Evolutionary conservation across 2,329 filamentous ascomycete species (phyloP).

Genomic region (Penicillium sp.): DNA sequence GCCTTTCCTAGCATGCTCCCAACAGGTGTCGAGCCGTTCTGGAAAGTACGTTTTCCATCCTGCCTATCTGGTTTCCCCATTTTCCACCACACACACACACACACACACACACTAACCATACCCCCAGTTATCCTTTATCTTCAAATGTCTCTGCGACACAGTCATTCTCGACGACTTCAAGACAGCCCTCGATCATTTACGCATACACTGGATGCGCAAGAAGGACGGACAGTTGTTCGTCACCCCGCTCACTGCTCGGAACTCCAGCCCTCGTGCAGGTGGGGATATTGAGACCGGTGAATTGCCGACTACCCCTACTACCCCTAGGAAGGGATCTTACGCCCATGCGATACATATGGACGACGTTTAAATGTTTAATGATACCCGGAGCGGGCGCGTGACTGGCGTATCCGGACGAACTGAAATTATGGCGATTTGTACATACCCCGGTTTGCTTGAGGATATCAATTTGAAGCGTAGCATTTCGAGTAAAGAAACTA

Average conservation of each 20-base stretch:
- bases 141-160: conserved; percentile 66
- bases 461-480: background rate
- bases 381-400: background rate
- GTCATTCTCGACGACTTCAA: conserved; percentile 69
- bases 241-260: background rate
- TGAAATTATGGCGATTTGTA: background rate
- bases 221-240: conserved; percentile 19
- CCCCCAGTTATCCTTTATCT: conserved; percentile 54
- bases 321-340: background rate
- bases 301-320: background rate
- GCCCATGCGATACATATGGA: background rate
- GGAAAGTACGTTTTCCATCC: conserved; percentile 44
- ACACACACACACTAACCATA: background rate
- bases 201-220: conserved; percentile 34
- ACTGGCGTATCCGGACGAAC: background rate
- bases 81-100: background rate
- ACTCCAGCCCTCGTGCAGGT: background rate
- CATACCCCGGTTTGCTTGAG: background rate
- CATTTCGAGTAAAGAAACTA: background rate
- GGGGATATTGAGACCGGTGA: background rate
- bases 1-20: conserved; percentile 43
- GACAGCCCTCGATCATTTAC: conserved; percentile 49
- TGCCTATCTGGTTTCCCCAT: background rate
- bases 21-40: conserved; percentile 64
- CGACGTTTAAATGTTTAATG: background rate